Base-by-base conservation (phyloP, 139 green algal genomes). In the Pedinophyceae sp. region DNA sequence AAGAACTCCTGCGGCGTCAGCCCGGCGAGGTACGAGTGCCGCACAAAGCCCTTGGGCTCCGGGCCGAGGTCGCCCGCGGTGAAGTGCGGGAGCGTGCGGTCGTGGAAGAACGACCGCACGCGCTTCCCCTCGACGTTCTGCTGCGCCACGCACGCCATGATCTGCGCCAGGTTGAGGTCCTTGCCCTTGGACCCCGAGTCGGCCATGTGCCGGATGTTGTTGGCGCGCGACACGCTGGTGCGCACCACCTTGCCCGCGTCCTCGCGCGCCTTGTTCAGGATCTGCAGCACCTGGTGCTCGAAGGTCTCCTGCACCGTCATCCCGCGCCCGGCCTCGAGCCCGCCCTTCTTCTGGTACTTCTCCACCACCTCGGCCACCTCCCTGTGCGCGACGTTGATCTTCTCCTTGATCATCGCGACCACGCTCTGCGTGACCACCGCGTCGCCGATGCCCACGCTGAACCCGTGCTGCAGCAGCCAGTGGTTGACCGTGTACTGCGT, bases 41-140 rank as follows among this genome's bases (percentile, higher is more conserved):
- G 87, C 50, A 98, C 91, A 72, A 98, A 98, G 23, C 92, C 92
- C 22, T 91, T 70, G 13, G 57, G 76, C 75, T 99, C 91, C 6
- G 92, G 92, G 16, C 92, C 92, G 39, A 84, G 85, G 70, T 99
- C 89, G 63, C 95, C 80, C 72, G 95, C 93, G 56, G 73, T 91
- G 73, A 96, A 96, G 73, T 96, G 88, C 25, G 88, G 88, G 61
- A 96, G 76, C 3, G 88, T 94, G 30, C 88, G 76, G 43, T 81
- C 65, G 38, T 77, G 61, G 68, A 99, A 99, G 52, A 87, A 89
- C 62, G 89, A 97, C 38, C 87, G 92, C 51, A 99, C 97, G 52
- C 92, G 89, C 70, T 95, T 95, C 59, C 91, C 91, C 72, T 99
- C 92, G 30, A 99, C 91, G 67, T 98, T 99, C 79, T 99, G 92